Percentiles rank a stretch among this genome's conserved stretches.
Evolutionary conservation across 192 early-diverging fungal genomes (phyloP).

Genomic region (Coemansia sp.): DNA sequence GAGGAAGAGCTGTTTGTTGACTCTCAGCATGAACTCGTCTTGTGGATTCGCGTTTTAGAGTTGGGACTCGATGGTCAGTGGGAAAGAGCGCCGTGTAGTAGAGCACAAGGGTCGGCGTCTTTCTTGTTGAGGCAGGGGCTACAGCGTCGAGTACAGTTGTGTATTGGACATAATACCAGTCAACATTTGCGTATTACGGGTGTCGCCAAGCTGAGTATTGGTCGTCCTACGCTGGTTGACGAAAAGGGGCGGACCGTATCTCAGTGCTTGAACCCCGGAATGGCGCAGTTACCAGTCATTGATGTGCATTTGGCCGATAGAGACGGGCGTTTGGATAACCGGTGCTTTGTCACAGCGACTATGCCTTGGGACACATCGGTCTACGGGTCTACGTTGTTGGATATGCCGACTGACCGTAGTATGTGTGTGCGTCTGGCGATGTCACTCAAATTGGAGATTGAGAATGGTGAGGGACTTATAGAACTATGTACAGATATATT

Average conservation of each 20-base stretch:
- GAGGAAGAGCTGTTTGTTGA: conserved; percentile 65
- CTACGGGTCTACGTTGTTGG: conserved; percentile 65
- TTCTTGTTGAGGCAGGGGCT: conserved; percentile 74
- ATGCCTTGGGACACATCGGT: conserved; percentile 79
- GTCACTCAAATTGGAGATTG: conserved; percentile 59
- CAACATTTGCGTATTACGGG: conserved; percentile 60
- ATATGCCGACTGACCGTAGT: conserved; percentile 61
- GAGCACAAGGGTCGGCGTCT: conserved; percentile 18
- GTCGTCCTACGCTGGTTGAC: conserved; percentile 57
- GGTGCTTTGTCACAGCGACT: conserved; percentile 58
- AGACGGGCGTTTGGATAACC: conserved; percentile 61
- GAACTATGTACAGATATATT: conserved; percentile 62
- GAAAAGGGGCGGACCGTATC: conserved; percentile 53
- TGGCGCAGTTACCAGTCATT: conserved; percentile 33
- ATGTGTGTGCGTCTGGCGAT: conserved; percentile 63
- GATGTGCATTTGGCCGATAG: conserved; percentile 49
- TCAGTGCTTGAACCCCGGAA: background rate
- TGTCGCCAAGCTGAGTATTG: conserved; percentile 16
- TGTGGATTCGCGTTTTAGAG: conserved; percentile 69
- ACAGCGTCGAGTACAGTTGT: conserved; percentile 67
- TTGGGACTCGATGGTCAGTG: conserved; percentile 65
- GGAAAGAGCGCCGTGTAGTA: conserved; percentile 28
- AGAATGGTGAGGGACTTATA: conserved; percentile 61
- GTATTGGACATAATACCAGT: conserved; percentile 69
- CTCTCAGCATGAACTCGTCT: conserved; percentile 67